These are phyloP conservation scores for Cenchrus americanus DNA, from an alignment of 176 grass and related monocot species.

Conservation along the genomic window DNA sequence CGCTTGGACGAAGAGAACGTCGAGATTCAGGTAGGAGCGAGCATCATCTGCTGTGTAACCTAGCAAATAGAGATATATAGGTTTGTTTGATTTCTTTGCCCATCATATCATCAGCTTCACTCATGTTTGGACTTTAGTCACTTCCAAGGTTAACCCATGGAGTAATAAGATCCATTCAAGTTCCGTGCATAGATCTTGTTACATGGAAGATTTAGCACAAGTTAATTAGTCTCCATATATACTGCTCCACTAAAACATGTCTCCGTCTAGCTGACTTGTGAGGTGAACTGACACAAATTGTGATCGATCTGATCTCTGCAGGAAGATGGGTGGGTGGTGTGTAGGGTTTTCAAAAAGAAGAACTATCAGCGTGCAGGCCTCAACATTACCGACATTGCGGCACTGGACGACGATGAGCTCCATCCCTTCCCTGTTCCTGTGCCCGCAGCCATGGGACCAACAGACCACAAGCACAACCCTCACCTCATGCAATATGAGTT, in stretches of 20 bases:
- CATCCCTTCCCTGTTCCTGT: constrained; percentile 33
- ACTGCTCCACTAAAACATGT: neutral
- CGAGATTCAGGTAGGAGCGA: constrained; percentile 59
- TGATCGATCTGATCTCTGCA: constrained; percentile 48
- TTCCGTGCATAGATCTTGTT: neutral
- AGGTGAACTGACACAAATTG: neutral
- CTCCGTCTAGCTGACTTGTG: neutral
- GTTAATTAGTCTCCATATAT: neutral
- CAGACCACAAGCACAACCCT: constrained; percentile 59
- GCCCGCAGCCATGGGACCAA: neutral
- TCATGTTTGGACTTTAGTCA: neutral
- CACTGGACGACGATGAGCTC: constrained; percentile 63
- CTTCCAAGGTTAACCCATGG: neutral
- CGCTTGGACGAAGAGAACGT: constrained; percentile 69
- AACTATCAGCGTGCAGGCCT: constrained; percentile 56
- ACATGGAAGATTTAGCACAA: neutral
- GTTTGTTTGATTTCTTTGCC: neutral
- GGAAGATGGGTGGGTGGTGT: constrained; percentile 99
- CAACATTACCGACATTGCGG: constrained; percentile 43
- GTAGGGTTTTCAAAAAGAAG: constrained; percentile 98
- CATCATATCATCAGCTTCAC: neutral
- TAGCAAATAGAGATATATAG: neutral
- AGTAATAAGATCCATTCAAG: neutral
- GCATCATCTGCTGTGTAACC: neutral
- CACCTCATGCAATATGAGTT: constrained; percentile 57